Percentiles rank a stretch among this genome's conserved stretches.
These are phyloP conservation scores for Rhododendron kiyosumense DNA, from an alignment of 148 eudicot species.

Conservation along the genomic window DNA sequence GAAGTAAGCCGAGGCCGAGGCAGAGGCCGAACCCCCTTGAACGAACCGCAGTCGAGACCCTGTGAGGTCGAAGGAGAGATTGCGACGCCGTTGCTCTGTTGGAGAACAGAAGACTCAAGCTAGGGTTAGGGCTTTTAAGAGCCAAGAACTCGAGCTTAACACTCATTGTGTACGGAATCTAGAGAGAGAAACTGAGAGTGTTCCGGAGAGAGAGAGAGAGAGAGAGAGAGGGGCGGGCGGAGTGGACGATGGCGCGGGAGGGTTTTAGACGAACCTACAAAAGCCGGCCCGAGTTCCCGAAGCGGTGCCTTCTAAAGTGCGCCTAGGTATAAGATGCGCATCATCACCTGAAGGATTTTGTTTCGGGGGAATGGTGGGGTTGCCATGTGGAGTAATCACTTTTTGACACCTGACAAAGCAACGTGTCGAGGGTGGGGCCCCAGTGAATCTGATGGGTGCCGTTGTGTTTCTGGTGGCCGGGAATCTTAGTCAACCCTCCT, in stretches of 20 bases:
- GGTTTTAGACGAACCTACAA: not conserved
- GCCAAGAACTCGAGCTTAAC: constrained; percentile 19
- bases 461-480: too few species aligned
- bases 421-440: not conserved
- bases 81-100: constrained; percentile 19
- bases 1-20: constrained; percentile 11
- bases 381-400: too few species aligned
- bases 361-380: too few species aligned
- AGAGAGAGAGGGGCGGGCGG: not conserved
- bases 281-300: not conserved
- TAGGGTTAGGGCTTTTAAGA: constrained; percentile 42
- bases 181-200: not conserved
- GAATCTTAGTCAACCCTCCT: too few species aligned
- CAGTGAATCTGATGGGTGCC: not conserved
- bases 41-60: not conserved
- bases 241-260: not conserved
- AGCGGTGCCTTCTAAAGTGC: not conserved
- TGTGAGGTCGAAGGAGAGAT: constrained; percentile 17
- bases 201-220: constrained; percentile 1
- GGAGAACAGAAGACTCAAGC: constrained; percentile 14
- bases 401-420: not conserved
- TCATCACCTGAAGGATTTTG: not conserved
- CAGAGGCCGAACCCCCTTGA: constrained; percentile 21
- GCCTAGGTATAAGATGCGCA: constrained; percentile 8
- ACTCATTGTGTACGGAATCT: not conserved